Evolutionary conservation across 768 basidiomycete genomes (phyloP).

Genomic region (Kwoniella sp.): DNA sequence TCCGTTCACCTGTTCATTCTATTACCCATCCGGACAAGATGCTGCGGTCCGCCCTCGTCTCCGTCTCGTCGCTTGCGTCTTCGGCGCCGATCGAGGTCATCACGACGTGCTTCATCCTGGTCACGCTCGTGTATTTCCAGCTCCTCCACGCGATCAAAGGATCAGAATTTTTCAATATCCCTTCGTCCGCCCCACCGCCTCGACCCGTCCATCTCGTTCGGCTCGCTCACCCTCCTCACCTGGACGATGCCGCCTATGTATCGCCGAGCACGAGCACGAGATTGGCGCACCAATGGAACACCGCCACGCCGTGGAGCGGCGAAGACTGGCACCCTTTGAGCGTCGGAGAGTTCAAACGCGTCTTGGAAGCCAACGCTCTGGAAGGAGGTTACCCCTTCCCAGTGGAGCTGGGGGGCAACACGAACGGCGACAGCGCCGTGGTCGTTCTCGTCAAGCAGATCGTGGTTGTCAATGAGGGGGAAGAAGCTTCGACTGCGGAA

Average conservation of each 20-base stretch:
- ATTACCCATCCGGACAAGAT: conserved; percentile 17
- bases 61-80: conserved; percentile 50
- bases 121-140: conserved; percentile 93
- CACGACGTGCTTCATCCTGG: conserved; percentile 82
- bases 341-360: conserved; percentile 65
- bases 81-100: conserved; percentile 70
- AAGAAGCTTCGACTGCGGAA: conserved; percentile 24
- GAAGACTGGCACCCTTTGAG: conserved; percentile 41
- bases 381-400: conserved; percentile 59
- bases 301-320: conserved; percentile 25
- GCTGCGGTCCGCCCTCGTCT: conserved; percentile 44
- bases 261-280: conserved; percentile 17
- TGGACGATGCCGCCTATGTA: conserved; percentile 26
- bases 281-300: conserved; percentile 9
- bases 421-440: conserved; percentile 30
- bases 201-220: conserved; percentile 42
- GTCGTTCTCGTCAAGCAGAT: conserved; percentile 74
- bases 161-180: conserved; percentile 61
- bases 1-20: too few relatives aligned
- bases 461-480: conserved; percentile 57
- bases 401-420: conserved; percentile 51
- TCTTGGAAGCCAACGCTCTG: conserved; percentile 59
- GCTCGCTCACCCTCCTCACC: conserved; percentile 30
- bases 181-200: conserved; percentile 32
- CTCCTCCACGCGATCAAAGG: conserved; percentile 87